Conservation (phyloP, 129 eudicot species). For the Lactuca sativa region DNA sequence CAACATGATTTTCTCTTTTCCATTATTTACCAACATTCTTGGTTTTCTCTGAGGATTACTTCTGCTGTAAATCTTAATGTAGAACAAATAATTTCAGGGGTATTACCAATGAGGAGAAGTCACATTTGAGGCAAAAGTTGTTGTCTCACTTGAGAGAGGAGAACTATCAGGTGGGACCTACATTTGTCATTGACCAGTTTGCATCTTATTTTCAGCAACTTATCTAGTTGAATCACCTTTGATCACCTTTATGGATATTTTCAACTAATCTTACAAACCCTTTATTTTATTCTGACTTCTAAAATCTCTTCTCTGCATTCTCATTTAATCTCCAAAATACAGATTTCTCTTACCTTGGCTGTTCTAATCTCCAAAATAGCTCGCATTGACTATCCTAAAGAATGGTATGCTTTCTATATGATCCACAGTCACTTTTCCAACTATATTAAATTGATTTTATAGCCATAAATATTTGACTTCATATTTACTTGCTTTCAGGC, state of each 20-base stretch:
- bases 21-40: not conserved
- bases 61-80: conserved; percentile 6
- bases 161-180: conserved; percentile 68
- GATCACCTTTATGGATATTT: no score
- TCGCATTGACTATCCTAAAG: conserved; percentile 90
- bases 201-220: conserved; percentile 16
- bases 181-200: not conserved
- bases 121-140: conserved; percentile 70
- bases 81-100: conserved; percentile 55
- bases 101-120: conserved; percentile 77
- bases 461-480: no score
- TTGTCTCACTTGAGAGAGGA: conserved; percentile 92
- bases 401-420: conserved; percentile 57
- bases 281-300: conserved; percentile 2
- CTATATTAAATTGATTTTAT: not conserved
- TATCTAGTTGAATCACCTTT: not conserved
- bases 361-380: conserved; percentile 91
- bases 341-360: conserved; percentile 90
- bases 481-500: conserved; percentile 54
- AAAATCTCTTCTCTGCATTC: not conserved
- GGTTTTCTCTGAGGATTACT: conserved; percentile 6
- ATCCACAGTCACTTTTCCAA: not conserved
- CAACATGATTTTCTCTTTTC: not conserved
- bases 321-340: conserved; percentile 16
- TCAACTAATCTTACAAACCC: not conserved